A percentile compares a stretch with the other conserved stretches of the same genome.
phyloP scores from a whole-genome alignment of 2,329 filamentous ascomycete genomes.

The Alternaria sp. region DNA sequence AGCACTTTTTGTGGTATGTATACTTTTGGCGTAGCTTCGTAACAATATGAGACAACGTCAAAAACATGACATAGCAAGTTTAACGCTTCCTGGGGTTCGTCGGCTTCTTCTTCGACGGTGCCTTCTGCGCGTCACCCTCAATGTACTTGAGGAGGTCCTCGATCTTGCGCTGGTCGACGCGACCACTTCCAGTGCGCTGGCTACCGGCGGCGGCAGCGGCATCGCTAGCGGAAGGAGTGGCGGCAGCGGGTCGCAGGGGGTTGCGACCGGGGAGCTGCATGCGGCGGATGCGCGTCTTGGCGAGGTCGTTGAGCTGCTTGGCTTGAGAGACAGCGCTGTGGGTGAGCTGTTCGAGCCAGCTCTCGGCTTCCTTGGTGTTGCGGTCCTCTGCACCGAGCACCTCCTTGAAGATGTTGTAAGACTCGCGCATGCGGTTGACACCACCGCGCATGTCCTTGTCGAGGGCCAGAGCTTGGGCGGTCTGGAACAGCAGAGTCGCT shows the following conservation, averaged over 20 bases:
- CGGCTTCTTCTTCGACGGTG: constrained; percentile 53
- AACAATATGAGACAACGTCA: neutral
- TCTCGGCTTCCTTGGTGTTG: constrained; percentile 97
- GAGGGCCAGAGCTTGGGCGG: constrained; percentile 92
- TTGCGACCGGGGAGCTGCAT: constrained; percentile 67
- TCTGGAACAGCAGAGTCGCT: constrained; percentile 94
- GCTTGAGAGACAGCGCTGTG: constrained; percentile 94
- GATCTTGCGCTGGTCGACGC: constrained; percentile 80
- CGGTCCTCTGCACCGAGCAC: constrained; percentile 89
- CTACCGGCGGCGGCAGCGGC: constrained; percentile 47
- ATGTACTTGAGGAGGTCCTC: constrained; percentile 95
- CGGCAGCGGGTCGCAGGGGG: constrained; percentile 65
- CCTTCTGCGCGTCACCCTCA: constrained; percentile 67
- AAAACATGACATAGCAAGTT: neutral
- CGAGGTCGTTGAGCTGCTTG: constrained; percentile 87
- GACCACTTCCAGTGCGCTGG: constrained; percentile 47
- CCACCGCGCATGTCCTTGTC: constrained; percentile 93
- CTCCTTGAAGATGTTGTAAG: constrained; percentile 90
- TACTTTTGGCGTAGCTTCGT: constrained; percentile 1
- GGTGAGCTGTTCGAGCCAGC: constrained; percentile 94
- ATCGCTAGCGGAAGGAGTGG: constrained; percentile 63
- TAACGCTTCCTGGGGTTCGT: constrained; percentile 51
- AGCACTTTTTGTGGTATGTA: neutral
- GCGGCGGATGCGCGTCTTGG: constrained; percentile 73
- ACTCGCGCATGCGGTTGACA: constrained; percentile 92